Base-by-base conservation (phyloP, 108 stramenopile species). In the Fistulifera solaris region DNA sequence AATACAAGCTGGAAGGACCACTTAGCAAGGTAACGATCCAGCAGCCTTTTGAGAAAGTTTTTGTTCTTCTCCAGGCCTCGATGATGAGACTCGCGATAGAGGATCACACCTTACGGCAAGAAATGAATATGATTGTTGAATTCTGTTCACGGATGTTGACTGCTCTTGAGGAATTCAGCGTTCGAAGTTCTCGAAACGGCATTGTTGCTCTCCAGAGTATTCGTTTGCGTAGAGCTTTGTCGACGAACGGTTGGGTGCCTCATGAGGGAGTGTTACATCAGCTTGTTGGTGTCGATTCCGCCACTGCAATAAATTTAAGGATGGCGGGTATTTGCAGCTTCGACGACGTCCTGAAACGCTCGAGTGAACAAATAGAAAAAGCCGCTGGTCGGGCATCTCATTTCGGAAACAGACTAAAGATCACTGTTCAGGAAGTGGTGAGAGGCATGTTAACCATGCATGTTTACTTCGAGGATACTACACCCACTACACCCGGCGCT, bases 231-330 rank as follows among this genome's bases (percentile, higher is more conserved):
- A 57, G 86, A 63, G 79, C 77, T 8, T 55, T 88, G 19, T 48
- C 68, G 7, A 63, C 63, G 12, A 61, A 78, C 60, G 59, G 84
- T 14, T 94, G 89, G 86, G 67, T 72, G 18, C 70, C 60, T 14
- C 55, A 65, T 8, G 76, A 77, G 44, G 85, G 85, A n/a, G 77
- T 86, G 12, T 52, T 93, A 57, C 80, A 85, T 40, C 90, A 93
- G 56, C 63, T 94, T 26, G 58, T 54, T 38, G 79, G 83, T 27
- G 71, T 94, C 11, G 83, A 72, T n/a, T 56, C 58, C 0, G 71
- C 28, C 8, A 51, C 66, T 16, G 60, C 72, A 11, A 63, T 49
- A 8, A 67, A 69, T 39, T 65, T 94, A 2, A 52, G 50, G 58
- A 48, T 52, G 8, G 70, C 57, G 35, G 72, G 77, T 10, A 90